These are phyloP conservation scores for Acanthamoeba royreba DNA, from an alignment of 208 protist genomes.

Conservation along the genomic window DNA sequence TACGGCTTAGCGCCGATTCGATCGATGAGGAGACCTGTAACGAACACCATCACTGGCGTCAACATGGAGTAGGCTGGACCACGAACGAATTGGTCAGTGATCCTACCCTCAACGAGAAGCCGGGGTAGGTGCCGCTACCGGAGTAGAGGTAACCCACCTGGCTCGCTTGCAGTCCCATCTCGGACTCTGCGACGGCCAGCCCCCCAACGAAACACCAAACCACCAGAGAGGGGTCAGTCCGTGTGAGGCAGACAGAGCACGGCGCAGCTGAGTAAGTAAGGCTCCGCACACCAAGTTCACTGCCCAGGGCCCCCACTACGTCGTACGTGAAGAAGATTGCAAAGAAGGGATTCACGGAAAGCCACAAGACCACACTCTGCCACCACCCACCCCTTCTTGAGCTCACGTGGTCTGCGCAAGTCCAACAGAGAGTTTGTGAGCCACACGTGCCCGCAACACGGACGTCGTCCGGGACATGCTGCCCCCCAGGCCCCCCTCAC, in stretches of 20 bases:
- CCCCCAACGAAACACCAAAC: no score
- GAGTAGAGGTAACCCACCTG: constrained; percentile 27
- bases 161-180: neutral
- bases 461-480: no score
- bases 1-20: neutral
- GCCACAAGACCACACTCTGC: no score
- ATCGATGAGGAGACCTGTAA: neutral
- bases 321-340: constrained; percentile 40
- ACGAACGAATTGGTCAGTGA: neutral
- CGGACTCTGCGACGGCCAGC: neutral
- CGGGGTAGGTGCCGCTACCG: neutral
- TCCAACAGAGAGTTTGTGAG: no score
- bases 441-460: no score
- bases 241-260: no score
- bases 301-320: constrained; percentile 2
- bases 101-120: no score
- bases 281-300: neutral
- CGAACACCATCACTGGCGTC: constrained; percentile 29
- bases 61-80: constrained; percentile 30
- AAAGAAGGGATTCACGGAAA: constrained; percentile 38
- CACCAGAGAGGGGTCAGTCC: no score
- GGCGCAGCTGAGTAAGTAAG: neutral
- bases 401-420: no score
- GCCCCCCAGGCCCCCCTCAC: no score
- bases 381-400: no score